Conservation (phyloP, 371 early-diverging fungal genomes). For the Mortierella sp. region DNA sequence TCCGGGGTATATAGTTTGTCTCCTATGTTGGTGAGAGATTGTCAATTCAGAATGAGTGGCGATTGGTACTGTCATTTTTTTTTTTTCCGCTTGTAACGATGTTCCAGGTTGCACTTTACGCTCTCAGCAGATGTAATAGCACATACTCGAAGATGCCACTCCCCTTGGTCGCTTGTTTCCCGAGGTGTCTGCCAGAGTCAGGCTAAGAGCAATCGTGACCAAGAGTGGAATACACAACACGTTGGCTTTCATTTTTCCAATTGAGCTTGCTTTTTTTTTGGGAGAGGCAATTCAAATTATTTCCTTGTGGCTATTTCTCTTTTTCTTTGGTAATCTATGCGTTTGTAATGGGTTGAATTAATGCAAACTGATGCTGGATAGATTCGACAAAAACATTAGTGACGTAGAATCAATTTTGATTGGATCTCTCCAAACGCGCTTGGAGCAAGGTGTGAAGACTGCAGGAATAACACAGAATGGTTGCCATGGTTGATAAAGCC, state of each 20-base stretch:
- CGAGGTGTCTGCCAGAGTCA: slow-evolving; percentile 18
- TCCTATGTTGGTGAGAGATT: slow-evolving; percentile 36
- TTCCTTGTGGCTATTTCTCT: not conserved
- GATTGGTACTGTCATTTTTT: not conserved
- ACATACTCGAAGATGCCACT: slow-evolving; percentile 44
- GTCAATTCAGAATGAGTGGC: not conserved
- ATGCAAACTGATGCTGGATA: too few species aligned
- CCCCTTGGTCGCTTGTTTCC: slow-evolving; percentile 22
- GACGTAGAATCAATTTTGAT: too few species aligned
- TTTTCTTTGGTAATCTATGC: not conserved
- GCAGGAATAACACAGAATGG: too few species aligned
- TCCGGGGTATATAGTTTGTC: slow-evolving; percentile 56
- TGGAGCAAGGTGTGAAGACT: too few species aligned
- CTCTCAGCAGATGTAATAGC: not conserved
- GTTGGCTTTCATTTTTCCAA: slow-evolving; percentile 25
- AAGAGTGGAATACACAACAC: slow-evolving; percentile 23
- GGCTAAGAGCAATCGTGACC: slow-evolving; percentile 23
- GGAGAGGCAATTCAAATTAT: too few species aligned
- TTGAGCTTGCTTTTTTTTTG: not conserved
- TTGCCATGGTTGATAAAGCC: too few species aligned
- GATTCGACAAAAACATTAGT: too few species aligned
- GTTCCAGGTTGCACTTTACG: not conserved
- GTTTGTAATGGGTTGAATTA: too few species aligned
- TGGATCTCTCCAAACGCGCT: too few species aligned
- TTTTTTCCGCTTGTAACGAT: not conserved